Percentiles rank a stretch among this genome's conserved stretches.
These are phyloP conservation scores for Teratosphaeria nubilosa DNA, from an alignment of 2,329 filamentous ascomycete genomes.

Conservation along the genomic window DNA sequence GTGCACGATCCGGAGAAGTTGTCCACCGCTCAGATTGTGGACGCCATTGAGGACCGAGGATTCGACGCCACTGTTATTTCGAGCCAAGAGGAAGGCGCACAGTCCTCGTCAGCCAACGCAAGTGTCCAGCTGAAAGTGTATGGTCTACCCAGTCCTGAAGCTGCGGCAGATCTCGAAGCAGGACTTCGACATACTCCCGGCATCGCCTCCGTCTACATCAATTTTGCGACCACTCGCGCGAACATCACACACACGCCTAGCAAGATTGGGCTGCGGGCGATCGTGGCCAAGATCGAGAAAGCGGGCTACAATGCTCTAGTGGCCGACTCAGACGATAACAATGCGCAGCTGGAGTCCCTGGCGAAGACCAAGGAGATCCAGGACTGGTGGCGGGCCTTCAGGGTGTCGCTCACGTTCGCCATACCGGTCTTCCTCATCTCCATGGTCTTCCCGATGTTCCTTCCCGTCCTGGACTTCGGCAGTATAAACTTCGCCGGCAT, in stretches of 20 bases:
- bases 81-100: slow-evolving; percentile 52
- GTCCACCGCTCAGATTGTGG: slow-evolving; percentile 61
- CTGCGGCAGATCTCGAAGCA: slow-evolving; percentile 63
- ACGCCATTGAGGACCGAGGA: slow-evolving; percentile 79
- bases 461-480: slow-evolving; percentile 69
- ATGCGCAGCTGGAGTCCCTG: slow-evolving; percentile 88
- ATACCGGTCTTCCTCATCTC: slow-evolving; percentile 83
- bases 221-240: slow-evolving; percentile 62
- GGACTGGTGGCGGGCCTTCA: slow-evolving; percentile 79
- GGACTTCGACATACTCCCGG: slow-evolving; percentile 56
- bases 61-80: slow-evolving; percentile 81
- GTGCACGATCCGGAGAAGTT: slow-evolving; percentile 68
- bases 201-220: slow-evolving; percentile 63
- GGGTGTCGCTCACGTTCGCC: slow-evolving; percentile 67
- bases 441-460: slow-evolving; percentile 87
- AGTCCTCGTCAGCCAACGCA: slow-evolving; percentile 43
- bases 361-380: slow-evolving; percentile 94
- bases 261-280: slow-evolving; percentile 64
- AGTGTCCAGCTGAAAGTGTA: slow-evolving; percentile 75
- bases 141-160: slow-evolving; percentile 60
- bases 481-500: slow-evolving; percentile 58
- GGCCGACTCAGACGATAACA: slow-evolving; percentile 87
- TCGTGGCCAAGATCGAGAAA: slow-evolving; percentile 76
- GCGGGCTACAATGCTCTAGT: slow-evolving; percentile 80
- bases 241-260: slow-evolving; percentile 63